Evolutionary conservation across 1,284 basidiomycete genomes (phyloP), one percentile per base, ranked within the genome.

Genomic region (Leccinum solheimii): DNA sequence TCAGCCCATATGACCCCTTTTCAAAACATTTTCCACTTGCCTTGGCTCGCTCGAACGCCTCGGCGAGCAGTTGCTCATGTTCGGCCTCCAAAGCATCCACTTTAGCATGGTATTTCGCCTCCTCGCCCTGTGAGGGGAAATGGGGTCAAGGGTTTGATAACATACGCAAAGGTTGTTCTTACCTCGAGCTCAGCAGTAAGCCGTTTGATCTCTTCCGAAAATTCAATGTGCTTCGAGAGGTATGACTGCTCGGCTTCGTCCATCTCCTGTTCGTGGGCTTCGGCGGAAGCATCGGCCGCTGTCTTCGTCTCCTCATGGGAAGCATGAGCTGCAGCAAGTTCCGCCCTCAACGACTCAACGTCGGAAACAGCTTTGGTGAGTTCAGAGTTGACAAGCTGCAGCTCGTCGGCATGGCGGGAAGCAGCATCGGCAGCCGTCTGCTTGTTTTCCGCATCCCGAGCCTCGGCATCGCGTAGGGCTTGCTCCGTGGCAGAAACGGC

Each of bases 41-140:
- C 84, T 91, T 93, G 14, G 91, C 91, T 56, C 82, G 84, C 65
- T 90, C 83, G 70, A 91, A 93, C 3, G 86, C 87, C 62, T 89
- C 83, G 67, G 87, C 77, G 26, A 93, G 75, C 30, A 86, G 78
- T 58, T 79, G 76, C n/a, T 82, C 80, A 63, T 92, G 87, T 68
- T 92, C 88, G 16, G 78, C 81, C 69, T 87, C 87, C 45, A 92
- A 84, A 11, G 72, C 81, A 19, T 87, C 83, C 23, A 93, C 82
- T 74, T 87, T 87, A 4, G 79, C 79, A 69, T 82, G 79, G 71
- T 91, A 92, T 60, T 86, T 80, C 6, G 82, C 77, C 70, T 91
- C 88, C 78, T 92, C 85, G 58, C 79, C 78, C 91, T 92, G 66
- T 43, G 62, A 50, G 6, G 8, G 30, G 21, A 52, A 50, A 43